Conservation (phyloP, 768 basidiomycete species). For the Tremella yokohamensis region DNA sequence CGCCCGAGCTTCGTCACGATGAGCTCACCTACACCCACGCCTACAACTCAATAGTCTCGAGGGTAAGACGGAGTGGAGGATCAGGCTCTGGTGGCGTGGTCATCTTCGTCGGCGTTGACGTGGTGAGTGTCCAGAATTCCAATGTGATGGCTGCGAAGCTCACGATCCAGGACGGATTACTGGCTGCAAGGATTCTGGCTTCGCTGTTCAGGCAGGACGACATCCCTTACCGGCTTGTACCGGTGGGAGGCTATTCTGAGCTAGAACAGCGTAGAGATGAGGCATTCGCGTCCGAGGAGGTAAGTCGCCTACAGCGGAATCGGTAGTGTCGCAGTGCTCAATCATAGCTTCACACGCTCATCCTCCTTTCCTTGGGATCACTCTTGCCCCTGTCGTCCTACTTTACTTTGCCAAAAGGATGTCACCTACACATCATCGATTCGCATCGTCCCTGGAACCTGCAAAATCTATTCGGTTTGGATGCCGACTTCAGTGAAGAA, state of each 20-base stretch:
- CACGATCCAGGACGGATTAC: conserved; percentile 66
- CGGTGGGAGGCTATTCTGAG: conserved; percentile 79
- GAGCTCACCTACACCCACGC: conserved; percentile 48
- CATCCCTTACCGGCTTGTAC: conserved; percentile 81
- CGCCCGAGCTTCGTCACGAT: conserved; percentile 37
- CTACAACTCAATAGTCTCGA: conserved; percentile 46
- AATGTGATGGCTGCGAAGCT: neutral
- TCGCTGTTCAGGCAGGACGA: conserved; percentile 90
- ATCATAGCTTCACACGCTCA: conserved; percentile 65
- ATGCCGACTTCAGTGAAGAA: conserved; percentile 49
- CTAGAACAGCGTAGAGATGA: conserved; percentile 66
- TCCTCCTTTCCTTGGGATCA: conserved; percentile 88
- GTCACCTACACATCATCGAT: conserved; percentile 90
- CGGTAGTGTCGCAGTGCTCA: conserved; percentile 11
- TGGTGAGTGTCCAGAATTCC: conserved; percentile 25
- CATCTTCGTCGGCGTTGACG: conserved; percentile 45
- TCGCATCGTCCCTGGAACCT: conserved; percentile 86
- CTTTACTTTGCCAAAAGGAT: conserved; percentile 51
- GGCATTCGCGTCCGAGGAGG: conserved; percentile 65
- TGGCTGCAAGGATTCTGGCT: conserved; percentile 83
- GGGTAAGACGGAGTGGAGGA: conserved; percentile 38
- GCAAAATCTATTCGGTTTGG: conserved; percentile 68
- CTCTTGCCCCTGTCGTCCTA: conserved; percentile 73
- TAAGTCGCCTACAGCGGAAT: conserved; percentile 46
- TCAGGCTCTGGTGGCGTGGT: conserved; percentile 46